Evolutionary conservation across 345 rosid genomes (phyloP), one percentile per base, ranked within the genome.

Genomic region (Brassica juncea): DNA sequence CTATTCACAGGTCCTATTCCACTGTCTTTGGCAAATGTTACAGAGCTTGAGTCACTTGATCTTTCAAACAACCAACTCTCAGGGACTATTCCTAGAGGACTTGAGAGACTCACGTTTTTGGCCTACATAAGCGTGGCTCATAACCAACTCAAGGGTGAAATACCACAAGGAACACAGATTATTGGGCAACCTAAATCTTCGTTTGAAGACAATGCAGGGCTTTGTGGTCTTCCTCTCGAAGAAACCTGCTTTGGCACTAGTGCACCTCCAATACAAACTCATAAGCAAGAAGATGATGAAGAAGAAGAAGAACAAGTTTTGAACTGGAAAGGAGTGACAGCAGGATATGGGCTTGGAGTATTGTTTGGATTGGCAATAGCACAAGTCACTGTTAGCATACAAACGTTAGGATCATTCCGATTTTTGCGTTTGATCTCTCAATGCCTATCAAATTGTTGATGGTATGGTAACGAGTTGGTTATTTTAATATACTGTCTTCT

Each of bases 111-210:
- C 32, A 37, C 73, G 6, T 67, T 67, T 39, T 39, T 67, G 44
- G 58, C 0, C 1, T 68, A 11, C 35, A 4, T 76, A 12, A 76
- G 55, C 3, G 44, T 76, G 61, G 57, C 79, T 68, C 73, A 76
- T 1, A 76, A 76, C 49, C 73, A 76, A 28, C 73, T 76, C 34
- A 68, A 27, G 0, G 79, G 79, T 28, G 68, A 69, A 32, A 61
- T 77, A 70, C 80, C 80, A 61, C 74, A 77, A 69, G 74, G 74
- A 47, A 1, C 80, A 21, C 80, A 77, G 0, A 69, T 77, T 0
- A 70, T 2, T 21, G 75, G 80, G 1, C 70, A 77, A 15, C 0
- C 80, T 8, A 23, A 61, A 61, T 77, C 80, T 0, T 77, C 74
- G 0, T 77, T 77, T 15, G 55, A 76, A 60, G 74, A 62, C 0